Base-by-base conservation (phyloP, 352 stramenopile genomes). In the Phytophthora cactorum region DNA sequence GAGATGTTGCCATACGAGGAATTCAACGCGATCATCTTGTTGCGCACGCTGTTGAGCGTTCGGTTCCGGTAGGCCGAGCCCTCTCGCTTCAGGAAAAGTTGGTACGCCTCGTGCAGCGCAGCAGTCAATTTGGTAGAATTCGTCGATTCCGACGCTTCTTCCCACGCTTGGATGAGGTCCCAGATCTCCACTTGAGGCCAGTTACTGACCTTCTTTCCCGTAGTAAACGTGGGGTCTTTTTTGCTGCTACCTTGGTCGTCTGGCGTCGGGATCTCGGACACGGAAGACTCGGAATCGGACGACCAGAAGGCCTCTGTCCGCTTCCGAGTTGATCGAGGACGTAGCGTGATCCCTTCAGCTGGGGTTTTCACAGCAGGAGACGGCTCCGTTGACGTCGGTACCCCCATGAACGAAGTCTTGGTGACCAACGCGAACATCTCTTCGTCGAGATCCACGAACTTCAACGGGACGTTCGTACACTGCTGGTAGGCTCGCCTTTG, bases 21-120 rank as follows among this genome's bases (percentile, higher is more conserved):
- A 54, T 79, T 79, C 34, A 82, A 46, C 44, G 74, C 68, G 31
- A 78, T 81, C 74, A 81, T 79, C 56, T 78, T 78, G 59, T 78
- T 78, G 34, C 71, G 71, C 29, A 81, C 71, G 10, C 70, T 78
- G 12, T 66, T 61, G 15, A 76, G 61, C 10, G 51, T 77, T 22
- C 74, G 74, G 54, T 54, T 62, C 6, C 57, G 52, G 28, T 70
- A 58, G 3, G 49, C 58, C 5, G 51, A 17, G 0, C 66, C 70
- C n/a, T 74, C 51, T 36, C 66, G 49, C 36, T 72, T 78, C 22
- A 52, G 58, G 36, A 81, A 81, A 6, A 64, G 51, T 4, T 70
- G 45, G 45, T 63, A 81, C 39, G 71, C 70, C 11, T 59, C 43
- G 41, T 63, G 45, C 34, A 79, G 43, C 1, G 72, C 53, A 9